These are phyloP conservation scores for Hypoxylon sp. DNA, from an alignment of 2,329 filamentous ascomycete genomes.

Conservation along the genomic window DNA sequence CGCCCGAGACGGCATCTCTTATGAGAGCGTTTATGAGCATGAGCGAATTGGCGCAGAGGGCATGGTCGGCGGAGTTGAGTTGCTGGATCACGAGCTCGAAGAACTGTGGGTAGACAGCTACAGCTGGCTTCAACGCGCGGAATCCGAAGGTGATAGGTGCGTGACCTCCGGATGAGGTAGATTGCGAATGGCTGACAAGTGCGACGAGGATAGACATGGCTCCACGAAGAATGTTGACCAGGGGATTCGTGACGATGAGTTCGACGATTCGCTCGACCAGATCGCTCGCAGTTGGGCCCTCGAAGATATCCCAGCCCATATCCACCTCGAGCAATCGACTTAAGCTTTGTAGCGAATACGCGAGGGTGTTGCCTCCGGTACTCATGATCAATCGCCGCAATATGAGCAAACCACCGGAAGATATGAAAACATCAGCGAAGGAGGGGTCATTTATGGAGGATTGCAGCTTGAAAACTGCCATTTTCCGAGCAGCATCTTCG, in stretches of 20 bases:
- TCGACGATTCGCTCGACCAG: slow-evolving; percentile 83
- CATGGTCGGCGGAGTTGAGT: slow-evolving; percentile 92
- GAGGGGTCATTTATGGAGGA: slow-evolving; percentile 93
- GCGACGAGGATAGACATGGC: slow-evolving; percentile 97
- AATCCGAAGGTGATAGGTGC: slow-evolving; percentile 79
- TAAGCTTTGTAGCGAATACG: slow-evolving; percentile 91
- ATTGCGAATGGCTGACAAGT: slow-evolving; percentile 86
- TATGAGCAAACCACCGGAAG: slow-evolving; percentile 82
- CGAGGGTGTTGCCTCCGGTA: slow-evolving; percentile 90
- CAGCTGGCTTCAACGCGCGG: slow-evolving; percentile 87
- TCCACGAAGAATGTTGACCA: slow-evolving; percentile 96
- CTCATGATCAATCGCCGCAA: slow-evolving; percentile 84
- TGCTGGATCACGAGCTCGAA: slow-evolving; percentile 93
- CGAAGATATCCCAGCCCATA: slow-evolving; percentile 94
- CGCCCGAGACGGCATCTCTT: slow-evolving; percentile 84
- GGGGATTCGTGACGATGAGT: slow-evolving; percentile 90
- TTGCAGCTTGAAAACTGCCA: slow-evolving; percentile 99
- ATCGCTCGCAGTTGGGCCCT: slow-evolving; percentile 68
- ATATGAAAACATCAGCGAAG: slow-evolving; percentile 96
- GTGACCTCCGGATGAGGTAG: slow-evolving; percentile 51
- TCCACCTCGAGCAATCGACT: slow-evolving; percentile 90
- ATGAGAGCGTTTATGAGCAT: slow-evolving; percentile 96
- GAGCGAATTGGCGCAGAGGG: slow-evolving; percentile 91
- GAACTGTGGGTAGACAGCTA: slow-evolving; percentile 91
- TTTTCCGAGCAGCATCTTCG: slow-evolving; percentile 93